Evolutionary conservation across 805 yeast species (phyloP).

Genomic region (Teunomyces gatunensis): DNA sequence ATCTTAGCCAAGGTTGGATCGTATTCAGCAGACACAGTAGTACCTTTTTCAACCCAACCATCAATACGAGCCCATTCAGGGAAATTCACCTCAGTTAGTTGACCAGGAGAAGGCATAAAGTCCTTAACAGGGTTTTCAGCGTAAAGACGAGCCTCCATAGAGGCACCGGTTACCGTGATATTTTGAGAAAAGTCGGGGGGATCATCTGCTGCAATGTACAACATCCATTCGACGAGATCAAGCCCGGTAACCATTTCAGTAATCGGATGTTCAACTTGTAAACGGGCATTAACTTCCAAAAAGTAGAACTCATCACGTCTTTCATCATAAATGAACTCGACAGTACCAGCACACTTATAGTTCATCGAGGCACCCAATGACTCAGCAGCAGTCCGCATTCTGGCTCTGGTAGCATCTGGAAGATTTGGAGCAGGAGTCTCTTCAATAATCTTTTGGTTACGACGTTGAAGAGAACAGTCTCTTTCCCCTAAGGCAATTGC

Average conservation of each 20-base stretch:
- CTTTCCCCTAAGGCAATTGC: slow-evolving; percentile 96
- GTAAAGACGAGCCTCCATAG: slow-evolving; percentile 95
- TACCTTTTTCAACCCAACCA: slow-evolving; percentile 90
- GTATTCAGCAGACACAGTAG: slow-evolving; percentile 84
- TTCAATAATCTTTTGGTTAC: slow-evolving; percentile 94
- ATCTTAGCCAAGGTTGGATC: slow-evolving; percentile 97
- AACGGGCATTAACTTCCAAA: slow-evolving; percentile 92
- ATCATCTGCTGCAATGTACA: slow-evolving; percentile 82
- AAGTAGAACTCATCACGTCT: slow-evolving; percentile 86
- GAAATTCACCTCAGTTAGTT: slow-evolving; percentile 76
- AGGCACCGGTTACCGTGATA: slow-evolving; percentile 72
- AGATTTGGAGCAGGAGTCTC: slow-evolving; percentile 97
- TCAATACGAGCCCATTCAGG: slow-evolving; percentile 93
- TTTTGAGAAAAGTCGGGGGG: slow-evolving; percentile 73
- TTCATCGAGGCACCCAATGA: slow-evolving; percentile 77
- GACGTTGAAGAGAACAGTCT: slow-evolving; percentile 95
- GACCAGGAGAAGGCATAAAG: slow-evolving; percentile 96
- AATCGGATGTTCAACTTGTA: slow-evolving; percentile 97
- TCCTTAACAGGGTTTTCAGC: slow-evolving; percentile 97
- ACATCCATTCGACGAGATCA: slow-evolving; percentile 97
- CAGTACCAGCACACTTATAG: slow-evolving; percentile 97
- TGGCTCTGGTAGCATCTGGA: slow-evolving; percentile 71
- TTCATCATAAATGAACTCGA: slow-evolving; percentile 90
- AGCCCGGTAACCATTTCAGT: slow-evolving; percentile 94
- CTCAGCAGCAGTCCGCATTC: slow-evolving; percentile 82